Evolutionary conservation across 2,329 filamentous ascomycete species (phyloP).

Genomic region (Aspergillaceae sp.): DNA sequence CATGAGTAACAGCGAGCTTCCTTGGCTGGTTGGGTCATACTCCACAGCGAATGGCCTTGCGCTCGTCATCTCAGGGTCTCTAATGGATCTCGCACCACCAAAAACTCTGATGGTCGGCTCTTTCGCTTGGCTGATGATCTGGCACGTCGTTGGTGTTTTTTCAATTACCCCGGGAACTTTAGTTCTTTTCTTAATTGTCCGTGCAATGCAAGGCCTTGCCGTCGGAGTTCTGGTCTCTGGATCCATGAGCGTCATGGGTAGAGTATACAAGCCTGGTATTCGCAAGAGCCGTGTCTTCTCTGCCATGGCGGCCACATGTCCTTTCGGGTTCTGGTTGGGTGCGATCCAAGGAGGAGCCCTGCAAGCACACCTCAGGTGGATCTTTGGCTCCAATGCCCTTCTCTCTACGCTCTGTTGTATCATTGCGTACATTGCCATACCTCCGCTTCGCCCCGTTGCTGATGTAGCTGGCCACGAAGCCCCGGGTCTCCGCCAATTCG

Average conservation of each 20-base stretch:
- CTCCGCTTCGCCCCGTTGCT: slow-evolving; percentile 24
- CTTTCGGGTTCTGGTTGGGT: slow-evolving; percentile 38
- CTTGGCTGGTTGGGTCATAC: slow-evolving; percentile 37
- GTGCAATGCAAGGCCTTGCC: slow-evolving; percentile 41
- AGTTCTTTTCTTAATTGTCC: slow-evolving; percentile 30
- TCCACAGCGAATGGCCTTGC: slow-evolving; percentile 35
- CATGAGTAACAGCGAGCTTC: slow-evolving; percentile 31
- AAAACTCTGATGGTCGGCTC: slow-evolving; percentile 36
- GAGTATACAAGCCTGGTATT: slow-evolving; percentile 36
- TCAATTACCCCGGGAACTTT: slow-evolving; percentile 26
- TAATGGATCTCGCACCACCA: slow-evolving; percentile 34
- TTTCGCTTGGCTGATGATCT: slow-evolving; percentile 35
- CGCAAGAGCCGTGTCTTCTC: slow-evolving; percentile 43
- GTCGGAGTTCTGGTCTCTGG: slow-evolving; percentile 44
- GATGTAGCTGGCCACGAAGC: slow-evolving; percentile 20
- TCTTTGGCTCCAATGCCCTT: slow-evolving; percentile 38
- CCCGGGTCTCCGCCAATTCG: slow-evolving; percentile 23
- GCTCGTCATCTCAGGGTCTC: slow-evolving; percentile 30
- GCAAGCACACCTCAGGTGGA: slow-evolving; percentile 31
- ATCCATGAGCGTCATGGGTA: slow-evolving; percentile 40
- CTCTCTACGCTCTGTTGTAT: slow-evolving; percentile 28
- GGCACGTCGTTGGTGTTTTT: slow-evolving; percentile 33
- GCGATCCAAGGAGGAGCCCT: slow-evolving; percentile 36
- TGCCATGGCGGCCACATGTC: slow-evolving; percentile 41
- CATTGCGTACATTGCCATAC: slow-evolving; percentile 34